Evolutionary conservation across 2,329 filamentous ascomycete genomes (phyloP).

Genomic region (Immersiporthe knoxdaviesiana): DNA sequence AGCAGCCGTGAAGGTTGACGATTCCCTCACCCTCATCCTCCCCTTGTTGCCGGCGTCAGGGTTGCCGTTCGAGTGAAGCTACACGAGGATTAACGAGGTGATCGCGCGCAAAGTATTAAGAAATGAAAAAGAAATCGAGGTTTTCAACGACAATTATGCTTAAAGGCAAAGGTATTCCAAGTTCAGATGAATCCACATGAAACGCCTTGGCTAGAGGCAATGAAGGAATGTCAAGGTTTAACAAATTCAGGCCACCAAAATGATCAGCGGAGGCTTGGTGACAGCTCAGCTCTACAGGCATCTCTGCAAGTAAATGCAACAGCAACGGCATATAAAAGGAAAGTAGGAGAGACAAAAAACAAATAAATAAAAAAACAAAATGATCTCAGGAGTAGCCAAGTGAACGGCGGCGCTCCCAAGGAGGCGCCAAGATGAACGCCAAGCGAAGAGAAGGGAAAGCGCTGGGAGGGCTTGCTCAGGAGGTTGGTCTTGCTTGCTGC

Average conservation of each 20-base stretch:
- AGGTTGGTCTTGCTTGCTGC: not conserved
- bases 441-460: constrained; percentile 13
- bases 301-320: not conserved
- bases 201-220: not conserved
- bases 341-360: not conserved
- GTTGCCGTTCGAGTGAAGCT: not conserved
- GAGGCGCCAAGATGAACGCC: constrained; percentile 13
- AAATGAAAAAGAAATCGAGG: not conserved
- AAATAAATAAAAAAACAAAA: constrained; percentile 13
- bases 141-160: not conserved
- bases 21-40: constrained; percentile 5
- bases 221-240: not conserved
- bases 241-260: not conserved
- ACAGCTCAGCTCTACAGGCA: not conserved
- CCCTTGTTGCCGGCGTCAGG: not conserved
- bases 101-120: not conserved
- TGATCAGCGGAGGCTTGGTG: not conserved
- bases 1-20: constrained; percentile 21
- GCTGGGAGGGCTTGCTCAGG: constrained; percentile 8
- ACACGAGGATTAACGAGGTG: not conserved
- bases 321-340: not conserved
- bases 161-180: not conserved
- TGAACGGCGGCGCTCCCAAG: constrained; percentile 5
- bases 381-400: constrained; percentile 17
- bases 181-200: not conserved